Evolutionary conservation across 2,329 filamentous ascomycete species (phyloP).

Genomic region (Chrysoporthe cubensis): DNA sequence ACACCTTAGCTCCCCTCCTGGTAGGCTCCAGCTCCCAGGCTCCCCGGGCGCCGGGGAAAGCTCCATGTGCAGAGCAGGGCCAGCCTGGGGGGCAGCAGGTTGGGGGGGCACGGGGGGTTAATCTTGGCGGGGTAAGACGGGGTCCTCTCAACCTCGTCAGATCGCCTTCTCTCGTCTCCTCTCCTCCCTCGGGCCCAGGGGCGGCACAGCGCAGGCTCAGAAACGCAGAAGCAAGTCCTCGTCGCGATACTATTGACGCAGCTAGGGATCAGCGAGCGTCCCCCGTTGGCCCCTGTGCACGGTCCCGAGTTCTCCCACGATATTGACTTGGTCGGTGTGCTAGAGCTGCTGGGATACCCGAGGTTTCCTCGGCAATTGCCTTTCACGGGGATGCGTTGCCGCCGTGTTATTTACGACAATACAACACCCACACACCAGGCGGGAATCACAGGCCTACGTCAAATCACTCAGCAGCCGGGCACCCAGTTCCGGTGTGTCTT

Average conservation of each 20-base stretch:
- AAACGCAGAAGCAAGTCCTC: too few relatives aligned
- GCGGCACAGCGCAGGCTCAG: neutral
- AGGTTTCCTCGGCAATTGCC: conserved; percentile 13
- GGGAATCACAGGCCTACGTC: too few relatives aligned
- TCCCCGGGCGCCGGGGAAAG: neutral
- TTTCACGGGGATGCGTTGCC: neutral
- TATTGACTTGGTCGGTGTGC: neutral
- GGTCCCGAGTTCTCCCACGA: conserved; percentile 3
- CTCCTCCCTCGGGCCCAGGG: too few relatives aligned
- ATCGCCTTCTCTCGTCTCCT: neutral
- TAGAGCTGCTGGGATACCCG: neutral
- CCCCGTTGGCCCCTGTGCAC: neutral
- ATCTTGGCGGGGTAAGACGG: conserved; percentile 5
- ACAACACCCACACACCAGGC: neutral
- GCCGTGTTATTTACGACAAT: neutral
- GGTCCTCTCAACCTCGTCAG: neutral
- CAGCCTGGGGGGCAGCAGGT: neutral
- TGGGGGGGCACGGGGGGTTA: neutral
- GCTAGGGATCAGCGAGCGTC: neutral
- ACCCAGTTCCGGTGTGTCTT: too few relatives aligned
- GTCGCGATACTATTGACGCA: neutral
- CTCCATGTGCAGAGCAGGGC: neutral
- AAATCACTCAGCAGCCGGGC: too few relatives aligned
- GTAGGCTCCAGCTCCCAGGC: neutral
- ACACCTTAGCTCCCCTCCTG: conserved; percentile 23